A percentile compares a stretch with the other conserved stretches of the same genome.
These are phyloP conservation scores for Coniophora puteana DNA, from an alignment of 1,284 basidiomycete species.

Conservation along the genomic window DNA sequence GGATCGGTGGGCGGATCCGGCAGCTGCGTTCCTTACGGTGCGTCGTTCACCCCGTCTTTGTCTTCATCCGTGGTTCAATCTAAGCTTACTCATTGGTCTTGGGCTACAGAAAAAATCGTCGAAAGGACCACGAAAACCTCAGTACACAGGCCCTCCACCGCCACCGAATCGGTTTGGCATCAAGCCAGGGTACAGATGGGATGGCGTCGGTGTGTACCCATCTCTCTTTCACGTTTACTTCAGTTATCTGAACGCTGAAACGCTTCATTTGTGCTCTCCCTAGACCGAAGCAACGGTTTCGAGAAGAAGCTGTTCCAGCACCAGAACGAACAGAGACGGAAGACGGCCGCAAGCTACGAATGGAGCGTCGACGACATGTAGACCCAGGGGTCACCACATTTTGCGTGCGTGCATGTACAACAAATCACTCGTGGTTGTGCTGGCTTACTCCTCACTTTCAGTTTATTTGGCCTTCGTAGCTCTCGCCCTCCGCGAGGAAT, in stretches of 20 bases:
- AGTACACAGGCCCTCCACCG: conserved; percentile 84
- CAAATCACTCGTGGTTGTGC: too few relatives aligned
- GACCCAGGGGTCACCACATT: conserved; percentile 4
- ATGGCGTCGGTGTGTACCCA: conserved; percentile 78
- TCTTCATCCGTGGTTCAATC: conserved; percentile 1
- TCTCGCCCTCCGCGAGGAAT: too few relatives aligned
- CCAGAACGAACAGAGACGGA: conserved; percentile 70
- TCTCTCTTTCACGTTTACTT: neutral
- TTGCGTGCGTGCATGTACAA: conserved; percentile 4
- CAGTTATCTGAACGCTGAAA: neutral
- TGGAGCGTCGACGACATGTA: conserved; percentile 94
- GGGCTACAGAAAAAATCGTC: conserved; percentile 58
- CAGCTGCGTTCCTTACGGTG: conserved; percentile 88
- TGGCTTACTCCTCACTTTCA: too few relatives aligned
- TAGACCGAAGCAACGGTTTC: conserved; percentile 91
- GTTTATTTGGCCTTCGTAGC: too few relatives aligned
- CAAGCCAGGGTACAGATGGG: conserved; percentile 94
- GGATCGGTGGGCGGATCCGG: conserved; percentile 93
- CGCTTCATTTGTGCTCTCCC: conserved; percentile 9
- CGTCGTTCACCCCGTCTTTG: conserved; percentile 25
- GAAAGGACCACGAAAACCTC: conserved; percentile 77
- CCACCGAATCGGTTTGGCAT: conserved; percentile 96
- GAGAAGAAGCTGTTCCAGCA: conserved; percentile 90
- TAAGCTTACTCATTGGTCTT: conserved; percentile 3
- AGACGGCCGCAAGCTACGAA: conserved; percentile 67